These are phyloP conservation scores for Penicillium cosmopolitanum DNA, from an alignment of 495 filamentous ascomycete genomes.

Conservation along the genomic window DNA sequence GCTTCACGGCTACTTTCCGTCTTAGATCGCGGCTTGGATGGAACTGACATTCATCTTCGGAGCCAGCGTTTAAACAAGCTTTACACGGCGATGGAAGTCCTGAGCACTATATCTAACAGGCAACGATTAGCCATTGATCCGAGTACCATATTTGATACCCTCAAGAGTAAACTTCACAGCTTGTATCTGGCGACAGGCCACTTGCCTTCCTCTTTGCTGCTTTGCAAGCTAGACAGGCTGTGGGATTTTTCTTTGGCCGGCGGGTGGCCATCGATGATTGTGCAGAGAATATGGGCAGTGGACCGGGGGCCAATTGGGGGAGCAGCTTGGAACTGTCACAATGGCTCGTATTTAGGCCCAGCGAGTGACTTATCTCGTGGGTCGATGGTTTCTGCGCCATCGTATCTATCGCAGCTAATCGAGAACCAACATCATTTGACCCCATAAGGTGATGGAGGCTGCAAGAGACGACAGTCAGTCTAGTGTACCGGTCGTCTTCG, in stretches of 20 bases:
- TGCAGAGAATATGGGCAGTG: constrained; percentile 25
- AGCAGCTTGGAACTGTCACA: constrained; percentile 25
- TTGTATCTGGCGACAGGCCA: background rate
- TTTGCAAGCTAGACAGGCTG: constrained; percentile 45
- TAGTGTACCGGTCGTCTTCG: too few species aligned
- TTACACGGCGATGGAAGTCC: constrained; percentile 43
- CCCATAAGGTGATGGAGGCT: too few species aligned
- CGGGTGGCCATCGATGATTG: constrained; percentile 23
- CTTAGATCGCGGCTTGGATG: constrained; percentile 44
- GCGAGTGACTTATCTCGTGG: too few species aligned
- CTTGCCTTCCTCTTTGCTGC: constrained; percentile 48
- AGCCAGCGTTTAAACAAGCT: constrained; percentile 33
- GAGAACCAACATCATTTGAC: too few species aligned
- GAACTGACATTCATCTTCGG: constrained; percentile 40
- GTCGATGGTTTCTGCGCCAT: too few species aligned
- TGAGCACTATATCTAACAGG: constrained; percentile 36
- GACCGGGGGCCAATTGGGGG: constrained; percentile 38
- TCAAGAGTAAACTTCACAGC: too few species aligned
- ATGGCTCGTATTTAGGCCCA: too few species aligned
- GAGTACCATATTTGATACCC: background rate
- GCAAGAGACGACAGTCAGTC: too few species aligned
- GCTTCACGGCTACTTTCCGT: constrained; percentile 45
- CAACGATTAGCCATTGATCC: background rate
- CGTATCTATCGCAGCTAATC: too few species aligned
- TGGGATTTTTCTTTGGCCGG: constrained; percentile 46